Base-by-base conservation (phyloP, 73 alveolate species). In the Halteria grandinella region DNA sequence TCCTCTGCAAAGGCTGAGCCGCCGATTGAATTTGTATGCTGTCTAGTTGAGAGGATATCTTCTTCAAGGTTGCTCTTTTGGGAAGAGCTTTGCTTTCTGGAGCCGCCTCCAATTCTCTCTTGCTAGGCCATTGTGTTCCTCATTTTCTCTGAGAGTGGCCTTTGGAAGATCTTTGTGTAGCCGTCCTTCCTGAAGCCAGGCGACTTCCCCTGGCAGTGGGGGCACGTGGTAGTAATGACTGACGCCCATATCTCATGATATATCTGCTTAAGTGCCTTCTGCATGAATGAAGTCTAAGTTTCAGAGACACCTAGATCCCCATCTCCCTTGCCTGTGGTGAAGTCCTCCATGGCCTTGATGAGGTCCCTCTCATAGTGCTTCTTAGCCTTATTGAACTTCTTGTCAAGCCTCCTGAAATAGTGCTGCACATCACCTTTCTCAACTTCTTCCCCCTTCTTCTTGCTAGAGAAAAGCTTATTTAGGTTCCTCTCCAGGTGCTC, bases 181-280 rank as follows among this genome's bases (percentile, higher is more conserved):
- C 95, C 95, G 36, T 87, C 95, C 43, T 87, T 87, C 44, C 86
- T 75, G 37, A 82, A 49, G 32, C 70, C 72, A 7, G 89, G 92
- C 2, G 74, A 83, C 55, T 79, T 72, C 24, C 53, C 85, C 11
- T 83, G 41, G 76, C 95, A 87, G 54, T 87, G 90, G 8, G 95
- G 92, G 50, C 95, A 87, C 6, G 45, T 74, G n/a, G 55, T 40
- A 14, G 89, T 59, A 33, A 55, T 36, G 1, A 87, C 83, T 0
- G 57, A 58, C n/a, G 55, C 6, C 75, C 79, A 75, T 0, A 83
- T 62, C 41, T 81, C 86, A 28, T 64, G 70, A 21, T 12, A 55
- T 17, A 83, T 15, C 34, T 81, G 83, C 41, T 66, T 66, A 1
- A 66, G 34, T 2, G 63, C 23, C 29, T 45, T 66, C 29, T 66